phyloP scores from a whole-genome alignment of 2,329 filamentous ascomycete species.

The Botrytis fabae region DNA sequence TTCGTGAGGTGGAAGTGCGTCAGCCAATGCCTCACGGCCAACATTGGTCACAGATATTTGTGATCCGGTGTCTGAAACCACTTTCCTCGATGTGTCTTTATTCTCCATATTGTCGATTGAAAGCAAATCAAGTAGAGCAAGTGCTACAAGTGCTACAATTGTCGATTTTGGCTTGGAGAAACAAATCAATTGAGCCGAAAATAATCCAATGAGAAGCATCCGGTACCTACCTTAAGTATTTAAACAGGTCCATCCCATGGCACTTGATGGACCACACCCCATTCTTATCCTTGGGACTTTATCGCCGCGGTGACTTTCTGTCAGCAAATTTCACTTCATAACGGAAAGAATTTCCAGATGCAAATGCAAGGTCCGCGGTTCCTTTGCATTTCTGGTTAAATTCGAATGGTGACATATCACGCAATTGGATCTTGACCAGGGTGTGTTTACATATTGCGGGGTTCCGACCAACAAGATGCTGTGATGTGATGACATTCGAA shows the following conservation, averaged over 20 bases:
- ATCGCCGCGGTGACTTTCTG: neutral
- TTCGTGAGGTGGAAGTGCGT: constrained; percentile 19
- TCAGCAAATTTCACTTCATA: neutral
- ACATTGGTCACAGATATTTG: neutral
- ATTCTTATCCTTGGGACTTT: neutral
- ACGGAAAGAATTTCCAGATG: neutral
- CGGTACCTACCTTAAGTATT: neutral
- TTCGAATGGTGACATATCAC: constrained; percentile 19
- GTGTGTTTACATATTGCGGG: neutral
- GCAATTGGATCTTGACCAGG: constrained; percentile 11
- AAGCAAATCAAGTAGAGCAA: neutral
- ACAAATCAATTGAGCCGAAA: neutral
- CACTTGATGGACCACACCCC: neutral
- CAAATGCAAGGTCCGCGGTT: neutral
- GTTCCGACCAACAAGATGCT: constrained; percentile 6
- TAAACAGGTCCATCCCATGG: neutral
- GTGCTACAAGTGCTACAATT: neutral
- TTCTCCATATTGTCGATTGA: neutral
- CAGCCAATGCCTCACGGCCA: neutral
- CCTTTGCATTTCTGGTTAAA: neutral
- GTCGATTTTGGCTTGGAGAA: neutral
- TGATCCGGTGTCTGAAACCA: neutral
- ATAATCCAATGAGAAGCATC: neutral
- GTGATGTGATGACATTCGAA: neutral
- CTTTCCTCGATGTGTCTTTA: neutral